Evolutionary conservation across 352 stramenopile genomes (phyloP).

Genomic region (Thalassiosira hispida): DNA sequence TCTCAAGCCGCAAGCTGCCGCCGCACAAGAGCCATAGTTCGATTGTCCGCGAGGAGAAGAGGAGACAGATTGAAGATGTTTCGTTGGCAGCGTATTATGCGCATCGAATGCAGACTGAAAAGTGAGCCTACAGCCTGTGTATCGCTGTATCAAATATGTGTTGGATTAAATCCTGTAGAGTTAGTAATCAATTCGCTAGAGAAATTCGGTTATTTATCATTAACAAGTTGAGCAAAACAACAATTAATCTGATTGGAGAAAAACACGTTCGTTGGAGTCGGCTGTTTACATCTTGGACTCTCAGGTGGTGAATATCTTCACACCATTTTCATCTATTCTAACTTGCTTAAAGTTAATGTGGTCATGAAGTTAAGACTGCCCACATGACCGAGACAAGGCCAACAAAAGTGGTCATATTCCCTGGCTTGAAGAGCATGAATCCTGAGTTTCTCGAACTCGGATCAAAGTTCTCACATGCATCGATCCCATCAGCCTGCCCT

Average conservation of each 20-base stretch:
- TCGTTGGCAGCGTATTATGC: constrained; percentile 25
- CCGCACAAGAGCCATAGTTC: background rate
- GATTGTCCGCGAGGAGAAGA: background rate
- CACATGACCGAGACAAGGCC: background rate
- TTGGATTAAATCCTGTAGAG: no score
- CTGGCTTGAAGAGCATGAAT: constrained; percentile 7
- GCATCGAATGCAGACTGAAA: constrained; percentile 3
- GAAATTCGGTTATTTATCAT: no score
- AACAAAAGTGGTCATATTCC: constrained; percentile 7
- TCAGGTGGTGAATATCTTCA: no score
- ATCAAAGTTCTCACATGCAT: constrained; percentile 51
- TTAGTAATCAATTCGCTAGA: no score
- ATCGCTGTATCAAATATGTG: no score
- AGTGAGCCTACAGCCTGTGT: background rate
- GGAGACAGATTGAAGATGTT: constrained; percentile 30
- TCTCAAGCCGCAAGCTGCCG: constrained; percentile 2
- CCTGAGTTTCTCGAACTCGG: background rate
- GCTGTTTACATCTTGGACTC: no score
- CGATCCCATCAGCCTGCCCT: constrained; percentile 52
- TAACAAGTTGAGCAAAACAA: no score
- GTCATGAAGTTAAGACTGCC: background rate
- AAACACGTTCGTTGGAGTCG: no score
- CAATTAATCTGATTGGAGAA: no score
- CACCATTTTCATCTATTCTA: no score
- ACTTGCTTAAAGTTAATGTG: no score